Evolutionary conservation across 2,329 filamentous ascomycete species (phyloP).

Genomic region (Paraphoma sp.): DNA sequence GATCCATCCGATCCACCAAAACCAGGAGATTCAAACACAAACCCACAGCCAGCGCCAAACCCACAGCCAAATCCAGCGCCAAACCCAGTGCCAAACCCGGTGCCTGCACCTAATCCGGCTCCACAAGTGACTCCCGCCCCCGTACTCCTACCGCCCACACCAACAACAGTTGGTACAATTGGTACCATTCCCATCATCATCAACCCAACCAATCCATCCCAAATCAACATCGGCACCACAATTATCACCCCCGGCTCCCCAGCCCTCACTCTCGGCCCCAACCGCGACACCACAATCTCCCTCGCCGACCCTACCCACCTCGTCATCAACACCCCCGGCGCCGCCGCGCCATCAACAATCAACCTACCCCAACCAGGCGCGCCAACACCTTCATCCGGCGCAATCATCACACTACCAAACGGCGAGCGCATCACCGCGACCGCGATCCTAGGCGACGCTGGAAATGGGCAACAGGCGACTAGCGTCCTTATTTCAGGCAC

Average conservation of each 20-base stretch:
- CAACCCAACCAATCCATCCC: conserved; percentile 12
- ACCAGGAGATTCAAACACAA: not conserved
- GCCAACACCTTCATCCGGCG: conserved; percentile 10
- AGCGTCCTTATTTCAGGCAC: conserved; percentile 12
- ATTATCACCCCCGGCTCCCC: conserved; percentile 14
- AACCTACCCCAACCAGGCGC: conserved; percentile 13
- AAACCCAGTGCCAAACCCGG: not conserved
- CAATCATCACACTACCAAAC: conserved; percentile 14
- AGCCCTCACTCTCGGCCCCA: conserved; percentile 10
- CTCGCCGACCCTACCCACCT: conserved; percentile 9
- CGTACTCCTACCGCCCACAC: conserved; percentile 1
- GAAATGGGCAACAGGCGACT: not conserved
- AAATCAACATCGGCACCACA: conserved; percentile 13
- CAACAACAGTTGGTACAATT: conserved; percentile 16
- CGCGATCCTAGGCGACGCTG: conserved; percentile 10
- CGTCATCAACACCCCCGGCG: conserved; percentile 8
- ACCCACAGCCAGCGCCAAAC: not conserved
- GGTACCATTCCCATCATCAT: conserved; percentile 16
- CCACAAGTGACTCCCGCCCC: conserved; percentile 1
- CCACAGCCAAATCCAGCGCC: not conserved
- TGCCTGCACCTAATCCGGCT: conserved; percentile 1
- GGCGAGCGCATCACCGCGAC: conserved; percentile 16
- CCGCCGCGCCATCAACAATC: conserved; percentile 11
- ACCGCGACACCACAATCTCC: conserved; percentile 7
- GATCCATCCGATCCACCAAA: conserved; percentile 1